Evolutionary conservation across 768 basidiomycete genomes (phyloP).

Genomic region (Inosperma sp.): DNA sequence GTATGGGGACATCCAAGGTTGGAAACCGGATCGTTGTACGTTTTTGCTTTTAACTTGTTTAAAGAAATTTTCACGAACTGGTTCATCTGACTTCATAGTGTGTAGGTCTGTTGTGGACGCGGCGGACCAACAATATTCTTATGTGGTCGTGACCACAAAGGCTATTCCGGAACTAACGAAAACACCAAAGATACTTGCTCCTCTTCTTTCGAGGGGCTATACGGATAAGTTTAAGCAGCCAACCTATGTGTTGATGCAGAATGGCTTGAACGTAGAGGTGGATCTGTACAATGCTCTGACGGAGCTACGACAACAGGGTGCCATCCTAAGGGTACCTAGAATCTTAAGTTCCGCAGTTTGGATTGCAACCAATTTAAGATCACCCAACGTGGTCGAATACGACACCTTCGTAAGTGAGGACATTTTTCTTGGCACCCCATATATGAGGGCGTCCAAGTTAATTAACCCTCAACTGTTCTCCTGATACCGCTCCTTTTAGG

Average conservation of each 20-base stretch:
- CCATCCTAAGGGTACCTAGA: slow-evolving; percentile 36
- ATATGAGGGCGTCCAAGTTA: too few relatives aligned
- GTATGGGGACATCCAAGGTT: slow-evolving; percentile 53
- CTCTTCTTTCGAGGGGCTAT: slow-evolving; percentile 49
- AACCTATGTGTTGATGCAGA: slow-evolving; percentile 61
- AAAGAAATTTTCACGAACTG: slow-evolving; percentile 1
- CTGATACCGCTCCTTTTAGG: too few relatives aligned
- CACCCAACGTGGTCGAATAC: slow-evolving; percentile 48
- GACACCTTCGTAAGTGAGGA: slow-evolving; percentile 42
- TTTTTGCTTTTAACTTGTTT: slow-evolving; percentile 7
- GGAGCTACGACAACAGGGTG: slow-evolving; percentile 22
- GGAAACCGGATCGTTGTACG: slow-evolving; percentile 64
- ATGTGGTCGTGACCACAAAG: slow-evolving; percentile 68
- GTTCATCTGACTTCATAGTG: slow-evolving; percentile 36
- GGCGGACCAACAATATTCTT: slow-evolving; percentile 54
- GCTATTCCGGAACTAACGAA: slow-evolving; percentile 60
- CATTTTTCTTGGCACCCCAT: too few relatives aligned
- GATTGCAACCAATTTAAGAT: slow-evolving; percentile 47
- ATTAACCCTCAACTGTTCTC: too few relatives aligned
- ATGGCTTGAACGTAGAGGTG: slow-evolving; percentile 66
- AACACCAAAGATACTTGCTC: slow-evolving; percentile 52
- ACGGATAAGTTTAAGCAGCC: slow-evolving; percentile 45
- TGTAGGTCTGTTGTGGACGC: slow-evolving; percentile 56
- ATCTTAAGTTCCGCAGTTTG: slow-evolving; percentile 54
- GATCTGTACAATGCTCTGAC: slow-evolving; percentile 56